phyloP scores from a whole-genome alignment of 108 stramenopile species.

The Nannochloropsis gaditana region DNA sequence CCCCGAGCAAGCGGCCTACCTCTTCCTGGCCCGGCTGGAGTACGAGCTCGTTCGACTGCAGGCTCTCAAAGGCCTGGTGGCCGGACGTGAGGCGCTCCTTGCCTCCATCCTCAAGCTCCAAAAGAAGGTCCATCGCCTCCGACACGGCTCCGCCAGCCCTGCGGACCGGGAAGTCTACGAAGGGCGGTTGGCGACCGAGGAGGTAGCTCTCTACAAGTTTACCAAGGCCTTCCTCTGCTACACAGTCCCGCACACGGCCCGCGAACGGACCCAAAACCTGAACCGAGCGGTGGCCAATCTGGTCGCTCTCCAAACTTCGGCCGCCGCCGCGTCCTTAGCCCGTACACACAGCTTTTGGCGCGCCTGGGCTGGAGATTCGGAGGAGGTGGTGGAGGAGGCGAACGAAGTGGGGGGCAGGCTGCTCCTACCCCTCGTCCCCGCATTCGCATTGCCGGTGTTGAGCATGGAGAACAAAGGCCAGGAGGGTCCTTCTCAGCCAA shows the following conservation, averaged over 20 bases:
- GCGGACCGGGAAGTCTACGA: neutral
- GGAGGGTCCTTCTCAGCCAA: neutral
- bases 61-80: neutral
- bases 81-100: neutral
- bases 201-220: neutral
- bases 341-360: neutral
- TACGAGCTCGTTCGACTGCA: neutral
- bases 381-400: neutral
- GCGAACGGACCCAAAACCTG: neutral
- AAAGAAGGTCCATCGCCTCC: neutral
- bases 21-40: neutral
- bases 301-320: neutral
- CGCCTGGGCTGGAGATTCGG: neutral
- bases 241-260: neutral
- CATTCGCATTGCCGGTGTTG: neutral
- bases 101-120: constrained; percentile 15
- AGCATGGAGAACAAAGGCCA: neutral
- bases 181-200: neutral
- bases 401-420: neutral
- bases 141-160: neutral
- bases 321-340: neutral
- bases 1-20: neutral
- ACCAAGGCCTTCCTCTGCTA: constrained; percentile 2
- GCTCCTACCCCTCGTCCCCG: neutral
- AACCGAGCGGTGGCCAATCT: neutral